phyloP scores from a whole-genome alignment of 2,329 filamentous ascomycete species.

The Epichloe sibirici region DNA sequence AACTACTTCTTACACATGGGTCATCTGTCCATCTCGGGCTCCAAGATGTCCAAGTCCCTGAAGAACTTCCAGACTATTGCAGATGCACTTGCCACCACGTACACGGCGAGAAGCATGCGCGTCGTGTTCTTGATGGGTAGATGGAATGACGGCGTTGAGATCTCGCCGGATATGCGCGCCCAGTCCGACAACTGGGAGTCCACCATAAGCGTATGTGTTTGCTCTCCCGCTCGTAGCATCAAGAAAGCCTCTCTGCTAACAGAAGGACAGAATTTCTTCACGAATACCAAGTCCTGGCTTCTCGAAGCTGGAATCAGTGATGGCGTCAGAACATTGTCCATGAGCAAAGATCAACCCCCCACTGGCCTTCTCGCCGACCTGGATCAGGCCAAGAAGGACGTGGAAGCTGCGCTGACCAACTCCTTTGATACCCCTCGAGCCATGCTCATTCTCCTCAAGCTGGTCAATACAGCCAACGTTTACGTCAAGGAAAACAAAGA shows the following conservation, averaged over 20 bases:
- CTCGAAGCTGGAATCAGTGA: constrained; percentile 28
- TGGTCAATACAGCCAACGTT: constrained; percentile 68
- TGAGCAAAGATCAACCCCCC: constrained; percentile 20
- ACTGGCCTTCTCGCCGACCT: constrained; percentile 28
- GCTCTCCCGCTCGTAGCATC: not conserved
- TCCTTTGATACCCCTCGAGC: constrained; percentile 78
- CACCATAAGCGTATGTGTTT: constrained; percentile 47
- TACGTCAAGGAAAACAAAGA: constrained; percentile 36
- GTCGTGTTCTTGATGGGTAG: constrained; percentile 78
- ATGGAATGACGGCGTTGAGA: constrained; percentile 88
- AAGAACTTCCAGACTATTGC: constrained; percentile 95
- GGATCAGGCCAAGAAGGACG: constrained; percentile 41
- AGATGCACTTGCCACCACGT: constrained; percentile 58
- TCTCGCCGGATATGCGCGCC: constrained; percentile 69
- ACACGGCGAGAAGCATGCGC: constrained; percentile 67
- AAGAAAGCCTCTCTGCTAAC: not conserved
- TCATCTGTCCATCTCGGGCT: constrained; percentile 71
- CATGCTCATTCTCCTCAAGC: constrained; percentile 64
- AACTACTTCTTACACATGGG: constrained; percentile 97
- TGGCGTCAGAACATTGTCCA: constrained; percentile 26
- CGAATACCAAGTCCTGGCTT: constrained; percentile 41
- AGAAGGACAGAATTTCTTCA: constrained; percentile 43
- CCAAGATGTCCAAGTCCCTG: constrained; percentile 90
- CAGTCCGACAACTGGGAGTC: constrained; percentile 70
- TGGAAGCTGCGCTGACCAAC: constrained; percentile 54